Evolutionary conservation across 169 alveolate genomes (phyloP).

Genomic region (Eimeria zaria): DNA sequence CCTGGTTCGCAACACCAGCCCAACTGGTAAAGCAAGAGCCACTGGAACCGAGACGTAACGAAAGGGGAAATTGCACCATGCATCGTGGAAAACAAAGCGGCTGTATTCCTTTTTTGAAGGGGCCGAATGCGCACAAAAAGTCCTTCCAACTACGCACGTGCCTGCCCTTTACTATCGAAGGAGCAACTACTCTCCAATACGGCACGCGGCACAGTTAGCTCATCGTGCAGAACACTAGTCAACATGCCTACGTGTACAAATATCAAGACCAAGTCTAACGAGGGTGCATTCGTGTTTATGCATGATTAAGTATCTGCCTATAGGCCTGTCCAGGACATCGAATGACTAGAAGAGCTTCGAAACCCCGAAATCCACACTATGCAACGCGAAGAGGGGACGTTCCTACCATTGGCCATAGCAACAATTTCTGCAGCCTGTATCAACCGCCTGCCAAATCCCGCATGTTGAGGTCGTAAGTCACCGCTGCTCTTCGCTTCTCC

Average conservation of each 20-base stretch:
- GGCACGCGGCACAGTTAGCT: no score
- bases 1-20: slow-evolving; percentile 51
- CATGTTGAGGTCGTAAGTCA: slow-evolving; percentile 86
- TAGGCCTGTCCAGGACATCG: neutral
- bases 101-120: neutral
- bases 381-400: neutral
- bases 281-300: neutral
- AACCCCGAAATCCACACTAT: neutral
- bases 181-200: neutral
- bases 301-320: neutral
- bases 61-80: neutral
- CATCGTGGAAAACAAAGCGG: neutral
- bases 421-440: slow-evolving; percentile 81
- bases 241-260: neutral
- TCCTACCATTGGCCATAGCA: slow-evolving; percentile 79
- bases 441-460: slow-evolving; percentile 83
- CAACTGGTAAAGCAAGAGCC: neutral
- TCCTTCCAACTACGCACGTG: neutral
- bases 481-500: slow-evolving; percentile 76
- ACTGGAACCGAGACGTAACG: neutral
- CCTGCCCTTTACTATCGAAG: neutral
- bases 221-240: neutral
- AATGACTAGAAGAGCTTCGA: neutral
- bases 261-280: neutral
- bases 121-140: neutral